phyloP scores from a whole-genome alignment of 176 grass and related monocot species.

The Oryza brachyantha region DNA sequence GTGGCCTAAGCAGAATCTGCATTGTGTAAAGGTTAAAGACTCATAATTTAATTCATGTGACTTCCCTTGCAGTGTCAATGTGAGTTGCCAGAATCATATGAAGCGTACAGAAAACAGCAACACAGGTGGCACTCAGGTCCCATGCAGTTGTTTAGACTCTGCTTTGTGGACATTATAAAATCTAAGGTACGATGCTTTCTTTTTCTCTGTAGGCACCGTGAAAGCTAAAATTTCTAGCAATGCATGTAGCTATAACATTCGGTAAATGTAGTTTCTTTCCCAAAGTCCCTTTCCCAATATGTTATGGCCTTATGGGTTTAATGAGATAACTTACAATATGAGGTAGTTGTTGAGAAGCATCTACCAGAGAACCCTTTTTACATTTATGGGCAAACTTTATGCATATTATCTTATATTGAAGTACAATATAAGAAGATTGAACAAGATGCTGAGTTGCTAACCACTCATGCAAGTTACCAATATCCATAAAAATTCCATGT shows the following conservation, averaged over 20 bases:
- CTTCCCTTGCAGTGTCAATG: constrained; percentile 63
- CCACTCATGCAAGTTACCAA: background rate
- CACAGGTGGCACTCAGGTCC: constrained; percentile 90
- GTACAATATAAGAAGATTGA: background rate
- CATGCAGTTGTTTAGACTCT: constrained; percentile 84
- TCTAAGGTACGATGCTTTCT: constrained; percentile 55
- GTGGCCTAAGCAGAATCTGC: background rate
- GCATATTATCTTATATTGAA: background rate
- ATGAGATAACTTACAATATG: background rate
- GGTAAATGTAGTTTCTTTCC: constrained; percentile 19
- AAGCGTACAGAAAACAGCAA: constrained; percentile 89
- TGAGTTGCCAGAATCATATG: constrained; percentile 91
- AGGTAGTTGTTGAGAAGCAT: background rate
- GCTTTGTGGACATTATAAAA: constrained; percentile 69
- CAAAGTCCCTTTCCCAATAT: background rate
- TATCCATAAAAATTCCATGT: background rate
- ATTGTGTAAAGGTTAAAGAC: background rate
- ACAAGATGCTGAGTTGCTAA: background rate
- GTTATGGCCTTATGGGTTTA: background rate
- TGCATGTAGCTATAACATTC: background rate
- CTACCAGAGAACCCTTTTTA: background rate
- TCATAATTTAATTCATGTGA: constrained; percentile 16
- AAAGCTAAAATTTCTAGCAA: constrained; percentile 28
- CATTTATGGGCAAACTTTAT: background rate
- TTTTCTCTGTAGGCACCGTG: constrained; percentile 1